A percentile compares a stretch with the other conserved stretches of the same genome.
Conservation (phyloP, 2,329 filamentous ascomycete species). For the Pyrenophora tritici-repentis region DNA sequence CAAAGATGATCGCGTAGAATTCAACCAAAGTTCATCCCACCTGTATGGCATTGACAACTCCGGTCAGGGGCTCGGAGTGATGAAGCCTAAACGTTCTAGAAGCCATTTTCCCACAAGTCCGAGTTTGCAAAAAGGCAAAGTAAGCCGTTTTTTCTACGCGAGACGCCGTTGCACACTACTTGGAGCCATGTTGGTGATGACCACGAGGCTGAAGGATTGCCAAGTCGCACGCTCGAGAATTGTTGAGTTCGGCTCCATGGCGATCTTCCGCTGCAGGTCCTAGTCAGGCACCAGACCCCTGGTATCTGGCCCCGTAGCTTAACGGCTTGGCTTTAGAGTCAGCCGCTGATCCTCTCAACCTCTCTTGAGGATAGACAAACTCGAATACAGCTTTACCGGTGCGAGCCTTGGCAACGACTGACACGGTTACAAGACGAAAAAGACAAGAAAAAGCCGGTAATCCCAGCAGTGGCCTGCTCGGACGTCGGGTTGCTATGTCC, state of each 20-base stretch:
- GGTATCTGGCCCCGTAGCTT: constrained; percentile 17
- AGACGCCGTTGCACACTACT: constrained; percentile 7
- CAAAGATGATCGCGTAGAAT: neutral
- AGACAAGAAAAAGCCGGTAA: neutral
- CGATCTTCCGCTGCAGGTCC: constrained; percentile 20
- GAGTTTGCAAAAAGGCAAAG: neutral
- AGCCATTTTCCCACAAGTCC: neutral
- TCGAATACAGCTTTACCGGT: neutral
- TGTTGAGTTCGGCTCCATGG: constrained; percentile 14
- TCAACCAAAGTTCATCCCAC: neutral
- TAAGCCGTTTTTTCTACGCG: constrained; percentile 4
- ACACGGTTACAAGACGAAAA: neutral
- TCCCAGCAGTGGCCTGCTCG: neutral
- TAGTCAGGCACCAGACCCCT: constrained; percentile 13
- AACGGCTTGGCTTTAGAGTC: constrained; percentile 16
- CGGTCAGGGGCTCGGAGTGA: neutral
- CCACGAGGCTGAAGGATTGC: neutral
- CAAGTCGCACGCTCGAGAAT: constrained; percentile 2
- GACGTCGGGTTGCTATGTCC: neutral
- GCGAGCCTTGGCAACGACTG: neutral
- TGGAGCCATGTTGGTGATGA: neutral
- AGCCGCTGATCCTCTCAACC: neutral
- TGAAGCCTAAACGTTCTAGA: neutral
- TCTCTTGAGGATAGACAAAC: neutral
- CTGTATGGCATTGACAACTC: neutral